phyloP scores from a whole-genome alignment of 1,284 basidiomycete genomes.

The Mycosarcoma mackinlayi region DNA sequence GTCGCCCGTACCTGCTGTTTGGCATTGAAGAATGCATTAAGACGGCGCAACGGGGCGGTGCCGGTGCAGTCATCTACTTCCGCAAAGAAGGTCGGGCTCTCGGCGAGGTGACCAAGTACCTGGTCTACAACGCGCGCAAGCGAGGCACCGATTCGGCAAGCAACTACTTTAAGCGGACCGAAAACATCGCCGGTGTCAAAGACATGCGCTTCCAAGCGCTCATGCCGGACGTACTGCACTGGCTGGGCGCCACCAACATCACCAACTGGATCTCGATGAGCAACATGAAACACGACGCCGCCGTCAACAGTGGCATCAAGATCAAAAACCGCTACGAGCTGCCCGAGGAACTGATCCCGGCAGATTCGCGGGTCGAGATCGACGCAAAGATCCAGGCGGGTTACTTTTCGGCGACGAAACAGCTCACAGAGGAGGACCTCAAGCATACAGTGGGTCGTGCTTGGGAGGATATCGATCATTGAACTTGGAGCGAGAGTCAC shows the following conservation, averaged over 20 bases:
- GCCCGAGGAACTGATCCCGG: conserved; percentile 57
- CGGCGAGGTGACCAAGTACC: conserved; percentile 76
- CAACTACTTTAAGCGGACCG: conserved; percentile 93
- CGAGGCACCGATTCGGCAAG: conserved; percentile 90
- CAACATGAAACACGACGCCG: conserved; percentile 92
- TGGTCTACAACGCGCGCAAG: conserved; percentile 92
- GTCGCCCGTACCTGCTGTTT: conserved; percentile 86
- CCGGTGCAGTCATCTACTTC: conserved; percentile 93
- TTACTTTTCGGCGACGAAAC: conserved; percentile 55
- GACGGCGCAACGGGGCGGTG: conserved; percentile 85
- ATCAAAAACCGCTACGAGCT: conserved; percentile 73
- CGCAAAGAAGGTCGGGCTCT: conserved; percentile 91
- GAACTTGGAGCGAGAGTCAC: background rate
- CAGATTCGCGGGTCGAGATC: conserved; percentile 58
- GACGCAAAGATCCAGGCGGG: conserved; percentile 80
- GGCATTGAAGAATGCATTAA: conserved; percentile 94
- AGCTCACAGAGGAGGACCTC: conserved; percentile 52
- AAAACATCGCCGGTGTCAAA: conserved; percentile 88
- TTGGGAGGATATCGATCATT: conserved; percentile 74
- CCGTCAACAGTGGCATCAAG: conserved; percentile 81
- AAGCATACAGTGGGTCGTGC: conserved; percentile 78
- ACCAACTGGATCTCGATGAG: conserved; percentile 79
- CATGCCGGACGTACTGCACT: conserved; percentile 88
- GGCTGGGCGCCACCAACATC: conserved; percentile 60
- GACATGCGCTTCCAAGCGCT: conserved; percentile 73